Conservation (phyloP, 164 flowering plant genomes). For the Annona squamosa region DNA sequence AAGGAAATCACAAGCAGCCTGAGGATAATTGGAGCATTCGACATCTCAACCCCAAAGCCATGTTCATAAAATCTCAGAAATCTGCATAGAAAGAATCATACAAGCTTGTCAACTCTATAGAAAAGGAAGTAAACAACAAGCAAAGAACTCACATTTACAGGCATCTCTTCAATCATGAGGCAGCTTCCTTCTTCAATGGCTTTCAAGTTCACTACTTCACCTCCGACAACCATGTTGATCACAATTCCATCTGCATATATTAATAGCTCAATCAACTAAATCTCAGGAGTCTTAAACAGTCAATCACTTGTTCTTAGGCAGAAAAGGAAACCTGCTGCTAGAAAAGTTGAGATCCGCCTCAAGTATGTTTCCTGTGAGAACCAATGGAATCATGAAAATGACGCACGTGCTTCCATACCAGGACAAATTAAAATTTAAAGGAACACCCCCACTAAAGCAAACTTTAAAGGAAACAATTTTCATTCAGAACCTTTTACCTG, state of each 20-base stretch:
- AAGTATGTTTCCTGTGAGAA: conserved; percentile 67
- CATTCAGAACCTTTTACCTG: background rate
- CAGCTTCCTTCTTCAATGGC: conserved; percentile 69
- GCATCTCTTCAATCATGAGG: conserved; percentile 82
- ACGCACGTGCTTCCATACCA: background rate
- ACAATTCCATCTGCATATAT: conserved; percentile 83
- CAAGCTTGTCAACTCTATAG: conserved; percentile 1
- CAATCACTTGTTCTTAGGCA: background rate
- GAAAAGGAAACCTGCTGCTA: conserved; percentile 68
- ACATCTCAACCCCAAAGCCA: background rate
- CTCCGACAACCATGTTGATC: conserved; percentile 96
- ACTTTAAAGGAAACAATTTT: background rate
- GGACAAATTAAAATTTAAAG: background rate
- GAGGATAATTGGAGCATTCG: background rate
- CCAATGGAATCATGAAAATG: conserved; percentile 3
- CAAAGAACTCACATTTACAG: conserved; percentile 57
- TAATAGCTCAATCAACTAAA: conserved; percentile 4
- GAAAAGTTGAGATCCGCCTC: conserved; percentile 79
- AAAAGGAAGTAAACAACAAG: background rate
- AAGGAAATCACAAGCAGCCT: background rate
- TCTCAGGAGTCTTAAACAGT: background rate
- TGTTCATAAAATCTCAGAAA: conserved; percentile 58
- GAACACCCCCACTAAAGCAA: background rate
- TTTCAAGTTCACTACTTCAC: conserved; percentile 86
- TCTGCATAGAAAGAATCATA: conserved; percentile 37